Conservation (phyloP, 2,329 filamentous ascomycete species). For the Periconia sp. region DNA sequence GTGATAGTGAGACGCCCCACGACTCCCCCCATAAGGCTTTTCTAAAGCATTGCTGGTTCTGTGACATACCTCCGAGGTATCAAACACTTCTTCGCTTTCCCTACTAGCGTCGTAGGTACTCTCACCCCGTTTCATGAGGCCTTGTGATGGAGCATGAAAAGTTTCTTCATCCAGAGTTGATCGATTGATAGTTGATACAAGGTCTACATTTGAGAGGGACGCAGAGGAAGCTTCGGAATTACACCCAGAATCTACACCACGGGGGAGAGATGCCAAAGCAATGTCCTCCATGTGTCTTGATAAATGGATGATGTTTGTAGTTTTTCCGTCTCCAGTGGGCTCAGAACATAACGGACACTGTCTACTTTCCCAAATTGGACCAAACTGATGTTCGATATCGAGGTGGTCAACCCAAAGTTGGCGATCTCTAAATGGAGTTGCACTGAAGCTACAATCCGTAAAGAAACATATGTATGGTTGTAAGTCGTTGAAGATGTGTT, state of each 20-base stretch:
- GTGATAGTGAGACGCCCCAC: too few species aligned
- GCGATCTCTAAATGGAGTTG: conserved; percentile 12
- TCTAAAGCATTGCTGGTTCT: too few species aligned
- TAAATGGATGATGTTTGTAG: conserved; percentile 17
- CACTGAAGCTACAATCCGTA: conserved; percentile 12
- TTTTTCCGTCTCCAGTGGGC: conserved; percentile 12
- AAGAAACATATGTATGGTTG: conserved; percentile 24
- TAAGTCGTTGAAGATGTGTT: conserved; percentile 24
- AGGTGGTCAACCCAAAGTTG: conserved; percentile 21
- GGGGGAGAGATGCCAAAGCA: conserved; percentile 17
- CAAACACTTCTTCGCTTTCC: too few species aligned
- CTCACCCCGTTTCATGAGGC: too few species aligned
- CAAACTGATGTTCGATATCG: conserved; percentile 17
- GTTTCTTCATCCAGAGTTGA: too few species aligned
- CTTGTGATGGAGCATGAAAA: too few species aligned
- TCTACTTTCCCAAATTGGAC: conserved; percentile 14
- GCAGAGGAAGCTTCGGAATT: conserved; percentile 8
- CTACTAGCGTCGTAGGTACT: too few species aligned
- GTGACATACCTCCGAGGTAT: too few species aligned
- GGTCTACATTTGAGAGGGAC: too few species aligned
- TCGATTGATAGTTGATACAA: too few species aligned
- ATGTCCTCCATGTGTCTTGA: conserved; percentile 28
- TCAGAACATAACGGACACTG: conserved; percentile 22
- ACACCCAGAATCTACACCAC: conserved; percentile 16
- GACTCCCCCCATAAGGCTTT: too few species aligned